A percentile compares a stretch with the other conserved stretches of the same genome.
Evolutionary conservation across 2,329 filamentous ascomycete genomes (phyloP).

Genomic region (Pseudogymnoascus sp.): DNA sequence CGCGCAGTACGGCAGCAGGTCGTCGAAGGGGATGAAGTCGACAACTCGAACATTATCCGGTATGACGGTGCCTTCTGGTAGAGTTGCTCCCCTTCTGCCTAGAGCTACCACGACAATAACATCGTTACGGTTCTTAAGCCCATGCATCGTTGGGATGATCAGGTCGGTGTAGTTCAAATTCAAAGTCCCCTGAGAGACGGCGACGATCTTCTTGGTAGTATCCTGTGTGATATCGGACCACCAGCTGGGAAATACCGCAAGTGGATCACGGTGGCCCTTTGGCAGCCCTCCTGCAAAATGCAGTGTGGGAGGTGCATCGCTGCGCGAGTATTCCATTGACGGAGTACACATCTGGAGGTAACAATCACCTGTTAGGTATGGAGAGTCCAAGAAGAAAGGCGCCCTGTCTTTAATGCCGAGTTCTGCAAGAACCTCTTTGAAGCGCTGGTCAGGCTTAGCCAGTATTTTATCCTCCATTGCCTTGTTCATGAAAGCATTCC

Average conservation of each 20-base stretch:
- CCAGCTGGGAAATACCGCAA: slow-evolving; percentile 33
- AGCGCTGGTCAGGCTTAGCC: not conserved
- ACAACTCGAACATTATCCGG: slow-evolving; percentile 28
- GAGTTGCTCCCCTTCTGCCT: slow-evolving; percentile 20
- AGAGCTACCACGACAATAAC: slow-evolving; percentile 29
- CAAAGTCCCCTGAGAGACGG: slow-evolving; percentile 31
- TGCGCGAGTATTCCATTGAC: slow-evolving; percentile 29
- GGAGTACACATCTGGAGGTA: slow-evolving; percentile 30
- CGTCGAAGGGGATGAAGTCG: slow-evolving; percentile 31
- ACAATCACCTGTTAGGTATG: slow-evolving; percentile 18
- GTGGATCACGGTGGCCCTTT: slow-evolving; percentile 23
- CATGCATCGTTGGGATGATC: slow-evolving; percentile 29
- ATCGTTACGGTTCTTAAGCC: slow-evolving; percentile 26
- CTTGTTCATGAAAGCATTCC: slow-evolving; percentile 26
- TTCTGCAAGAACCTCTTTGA: slow-evolving; percentile 19
- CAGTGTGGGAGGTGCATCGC: slow-evolving; percentile 31
- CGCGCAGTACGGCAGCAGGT: slow-evolving; percentile 27
- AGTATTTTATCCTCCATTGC: slow-evolving; percentile 18
- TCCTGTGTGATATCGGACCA: slow-evolving; percentile 35
- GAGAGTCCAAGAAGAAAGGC: slow-evolving; percentile 20
- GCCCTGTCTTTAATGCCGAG: slow-evolving; percentile 25
- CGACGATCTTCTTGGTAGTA: slow-evolving; percentile 30
- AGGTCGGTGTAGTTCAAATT: slow-evolving; percentile 25
- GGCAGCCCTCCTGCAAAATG: slow-evolving; percentile 37
- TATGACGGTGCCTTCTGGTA: slow-evolving; percentile 23